These are phyloP conservation scores for Theobroma cacao DNA, from an alignment of 345 rosid species.

Conservation along the genomic window DNA sequence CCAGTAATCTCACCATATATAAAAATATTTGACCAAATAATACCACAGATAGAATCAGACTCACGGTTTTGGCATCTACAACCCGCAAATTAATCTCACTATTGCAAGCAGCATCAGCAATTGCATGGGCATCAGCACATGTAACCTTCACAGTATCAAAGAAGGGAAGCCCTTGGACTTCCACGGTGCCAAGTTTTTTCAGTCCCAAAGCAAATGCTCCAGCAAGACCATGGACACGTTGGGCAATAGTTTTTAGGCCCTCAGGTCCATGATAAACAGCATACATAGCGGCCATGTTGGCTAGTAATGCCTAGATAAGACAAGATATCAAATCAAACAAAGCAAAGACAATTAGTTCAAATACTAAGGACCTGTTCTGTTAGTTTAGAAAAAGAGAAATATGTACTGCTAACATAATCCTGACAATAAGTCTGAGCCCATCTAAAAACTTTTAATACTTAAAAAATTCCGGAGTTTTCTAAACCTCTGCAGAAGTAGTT, in stretches of 20 bases:
- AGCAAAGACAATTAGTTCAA: conserved; percentile 7
- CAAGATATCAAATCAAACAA: conserved; percentile 21
- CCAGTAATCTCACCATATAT: conserved; percentile 11
- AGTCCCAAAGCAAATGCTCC: conserved; percentile 78
- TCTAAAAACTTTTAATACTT: neutral
- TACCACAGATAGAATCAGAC: conserved; percentile 27
- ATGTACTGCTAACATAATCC: neutral
- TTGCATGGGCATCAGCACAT: conserved; percentile 74
- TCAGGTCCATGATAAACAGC: conserved; percentile 98
- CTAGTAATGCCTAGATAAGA: conserved; percentile 77
- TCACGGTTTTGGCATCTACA: conserved; percentile 78
- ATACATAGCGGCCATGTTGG: conserved; percentile 98
- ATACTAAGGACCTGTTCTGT: neutral
- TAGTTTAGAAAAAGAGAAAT: neutral
- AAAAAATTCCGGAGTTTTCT: neutral
- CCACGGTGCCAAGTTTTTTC: conserved; percentile 81
- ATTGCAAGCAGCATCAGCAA: conserved; percentile 74
- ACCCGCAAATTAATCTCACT: conserved; percentile 76
- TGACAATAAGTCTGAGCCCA: neutral
- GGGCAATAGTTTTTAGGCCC: conserved; percentile 76
- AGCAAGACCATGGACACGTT: conserved; percentile 96
- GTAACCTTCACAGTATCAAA: conserved; percentile 95
- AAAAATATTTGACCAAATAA: neutral
- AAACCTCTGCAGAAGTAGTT: neutral
- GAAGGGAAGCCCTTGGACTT: conserved; percentile 85